phyloP scores from a whole-genome alignment of 495 filamentous ascomycete genomes.

The Xylaria curta region DNA sequence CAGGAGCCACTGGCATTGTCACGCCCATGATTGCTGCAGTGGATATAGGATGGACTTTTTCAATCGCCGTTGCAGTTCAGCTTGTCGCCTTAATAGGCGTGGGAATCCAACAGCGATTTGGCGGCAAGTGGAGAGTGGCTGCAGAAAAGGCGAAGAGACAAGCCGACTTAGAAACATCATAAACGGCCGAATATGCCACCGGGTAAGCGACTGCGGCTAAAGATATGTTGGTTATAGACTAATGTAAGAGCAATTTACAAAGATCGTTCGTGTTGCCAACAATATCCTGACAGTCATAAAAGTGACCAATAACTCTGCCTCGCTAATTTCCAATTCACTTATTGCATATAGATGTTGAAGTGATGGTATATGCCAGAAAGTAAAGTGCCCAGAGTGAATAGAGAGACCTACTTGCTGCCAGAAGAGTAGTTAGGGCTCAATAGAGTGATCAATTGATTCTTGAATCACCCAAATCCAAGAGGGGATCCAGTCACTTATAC shows the following conservation, averaged over 20 bases:
- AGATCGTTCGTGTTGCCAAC: not conserved
- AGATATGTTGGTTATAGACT: not conserved
- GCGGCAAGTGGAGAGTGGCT: constrained; percentile 44
- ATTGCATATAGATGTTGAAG: not conserved
- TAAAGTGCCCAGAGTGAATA: too few relatives aligned
- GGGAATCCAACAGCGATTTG: constrained; percentile 51
- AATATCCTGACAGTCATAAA: not conserved
- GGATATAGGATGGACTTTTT: constrained; percentile 48
- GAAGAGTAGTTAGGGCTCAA: too few relatives aligned
- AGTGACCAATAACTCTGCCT: not conserved
- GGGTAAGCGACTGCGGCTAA: not conserved
- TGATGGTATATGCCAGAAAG: too few relatives aligned
- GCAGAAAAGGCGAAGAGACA: constrained; percentile 27
- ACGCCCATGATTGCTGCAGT: constrained; percentile 45
- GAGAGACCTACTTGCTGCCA: too few relatives aligned
- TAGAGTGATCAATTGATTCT: too few relatives aligned
- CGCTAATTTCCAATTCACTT: not conserved
- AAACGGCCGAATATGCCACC: not conserved
- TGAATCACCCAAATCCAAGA: too few relatives aligned
- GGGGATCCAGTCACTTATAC: too few relatives aligned
- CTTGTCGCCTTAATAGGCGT: constrained; percentile 45
- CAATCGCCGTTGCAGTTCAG: constrained; percentile 50
- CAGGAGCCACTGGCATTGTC: constrained; percentile 45
- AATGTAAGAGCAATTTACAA: not conserved
- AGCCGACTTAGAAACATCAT: not conserved